A percentile compares a stretch with the other conserved stretches of the same genome.
These are phyloP conservation scores for Vachellia pachyceras DNA, from an alignment of 306 rosid species.

Conservation along the genomic window DNA sequence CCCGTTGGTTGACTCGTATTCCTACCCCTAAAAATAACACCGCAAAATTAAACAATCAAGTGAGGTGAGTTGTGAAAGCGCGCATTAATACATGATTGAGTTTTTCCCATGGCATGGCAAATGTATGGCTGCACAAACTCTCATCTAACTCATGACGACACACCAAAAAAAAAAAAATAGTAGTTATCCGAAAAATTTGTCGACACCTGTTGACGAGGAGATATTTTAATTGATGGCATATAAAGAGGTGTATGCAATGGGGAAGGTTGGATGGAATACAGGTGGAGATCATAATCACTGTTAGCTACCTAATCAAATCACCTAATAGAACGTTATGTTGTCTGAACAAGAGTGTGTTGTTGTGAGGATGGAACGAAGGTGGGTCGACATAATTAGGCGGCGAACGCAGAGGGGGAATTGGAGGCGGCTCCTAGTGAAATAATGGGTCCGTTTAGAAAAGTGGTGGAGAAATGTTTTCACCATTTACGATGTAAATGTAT, in stretches of 20 bases:
- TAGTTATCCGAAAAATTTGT: neutral
- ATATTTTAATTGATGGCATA: neutral
- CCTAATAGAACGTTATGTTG: neutral
- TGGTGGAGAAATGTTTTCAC: too few species aligned
- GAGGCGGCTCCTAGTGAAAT: too few species aligned
- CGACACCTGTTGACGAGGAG: neutral
- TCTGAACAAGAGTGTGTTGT: too few species aligned
- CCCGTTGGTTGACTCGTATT: too few species aligned
- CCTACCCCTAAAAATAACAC: too few species aligned
- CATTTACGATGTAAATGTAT: too few species aligned
- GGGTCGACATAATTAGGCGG: too few species aligned
- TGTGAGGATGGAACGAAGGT: too few species aligned
- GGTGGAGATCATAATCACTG: neutral
- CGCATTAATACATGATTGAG: neutral
- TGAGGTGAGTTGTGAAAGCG: neutral
- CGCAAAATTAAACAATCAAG: neutral
- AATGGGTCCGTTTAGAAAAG: too few species aligned
- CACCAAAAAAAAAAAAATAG: neutral
- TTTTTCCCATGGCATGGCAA: neutral
- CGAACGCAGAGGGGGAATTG: too few species aligned
- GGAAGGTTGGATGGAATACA: too few species aligned
- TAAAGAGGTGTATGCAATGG: neutral
- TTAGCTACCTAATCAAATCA: neutral
- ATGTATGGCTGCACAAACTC: neutral
- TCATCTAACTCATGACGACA: neutral